Evolutionary conservation across 1,139 yeast species (phyloP), one percentile per base, ranked within the genome.

Genomic region (Hansenula sp.): DNA sequence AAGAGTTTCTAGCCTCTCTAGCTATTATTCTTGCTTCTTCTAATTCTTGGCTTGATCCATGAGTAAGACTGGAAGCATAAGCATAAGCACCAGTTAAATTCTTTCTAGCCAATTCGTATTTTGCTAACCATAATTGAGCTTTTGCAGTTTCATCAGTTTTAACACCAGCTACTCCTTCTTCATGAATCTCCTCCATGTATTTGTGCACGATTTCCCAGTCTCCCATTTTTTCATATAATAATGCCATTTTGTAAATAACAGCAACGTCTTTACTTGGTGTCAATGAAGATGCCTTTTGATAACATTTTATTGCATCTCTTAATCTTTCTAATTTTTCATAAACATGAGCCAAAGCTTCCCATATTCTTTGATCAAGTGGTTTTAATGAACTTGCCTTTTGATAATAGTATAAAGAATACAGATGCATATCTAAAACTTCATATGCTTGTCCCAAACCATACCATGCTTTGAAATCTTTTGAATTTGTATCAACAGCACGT

Each of bases 361-460:
- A 94, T 90, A 92, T 89, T 49, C 98, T 69, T 51, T 84, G 83
- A 60, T 94, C 99, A 43, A 80, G 64, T 1, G 97, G 97, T 53
- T 85, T 90, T 47, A 94, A 69, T 19, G 87, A 77, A 31, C 96
- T 85, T 0, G 97, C 97, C 37, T 87, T 72, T 62, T 92, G 97
- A 59, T 88, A 94, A 59, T 94, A 92, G 61, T 89, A 90, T 31
- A 90, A 68, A 0, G 97, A 92, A 57, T 90, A 94, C 51, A 88
- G 71, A 60, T 87, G 95, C 97, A 90, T 90, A 53, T 92, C 97
- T 44, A 92, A 68, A 16, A 94, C 96, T 60, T 94, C 98, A 59
- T 94, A 94, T 1, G 98, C 97, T 62, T 92, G 98, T 0, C 98
- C 99, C 40, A 94, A 69, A 1, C 98, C 98, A 62, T 92, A 92